phyloP scores from a whole-genome alignment of 345 rosid species.

The Populus pruinosa region DNA sequence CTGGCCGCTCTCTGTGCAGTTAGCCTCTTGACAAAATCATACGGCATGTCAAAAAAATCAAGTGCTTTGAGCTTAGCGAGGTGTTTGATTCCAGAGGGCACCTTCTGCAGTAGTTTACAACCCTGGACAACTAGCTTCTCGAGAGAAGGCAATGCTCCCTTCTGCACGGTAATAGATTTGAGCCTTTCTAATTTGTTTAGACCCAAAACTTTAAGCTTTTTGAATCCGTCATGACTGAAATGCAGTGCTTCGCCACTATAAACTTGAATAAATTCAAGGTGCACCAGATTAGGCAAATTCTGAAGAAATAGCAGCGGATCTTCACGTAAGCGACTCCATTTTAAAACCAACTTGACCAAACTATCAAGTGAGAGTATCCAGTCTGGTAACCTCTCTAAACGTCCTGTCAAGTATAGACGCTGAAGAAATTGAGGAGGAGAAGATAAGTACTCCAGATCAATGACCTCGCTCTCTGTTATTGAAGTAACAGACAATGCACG shows the following conservation, averaged over 20 bases:
- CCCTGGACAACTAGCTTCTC: constrained; percentile 20
- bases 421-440: constrained; percentile 29
- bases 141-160: constrained; percentile 28
- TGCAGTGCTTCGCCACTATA: constrained; percentile 19
- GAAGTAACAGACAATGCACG: constrained; percentile 16
- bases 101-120: constrained; percentile 15
- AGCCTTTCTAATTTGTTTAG: constrained; percentile 16
- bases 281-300: constrained; percentile 23
- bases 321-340: constrained; percentile 15
- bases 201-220: constrained; percentile 17
- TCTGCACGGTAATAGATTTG: constrained; percentile 3
- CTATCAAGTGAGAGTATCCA: constrained; percentile 23
- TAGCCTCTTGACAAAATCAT: neutral
- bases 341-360: constrained; percentile 16
- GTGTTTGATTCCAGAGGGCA: constrained; percentile 23
- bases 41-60: constrained; percentile 22
- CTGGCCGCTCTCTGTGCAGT: too few relatives aligned
- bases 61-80: constrained; percentile 18
- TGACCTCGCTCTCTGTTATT: constrained; percentile 8
- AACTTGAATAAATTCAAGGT: constrained; percentile 14
- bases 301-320: constrained; percentile 17
- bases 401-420: constrained; percentile 23
- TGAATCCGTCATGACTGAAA: constrained; percentile 13
- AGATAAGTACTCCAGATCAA: constrained; percentile 17
- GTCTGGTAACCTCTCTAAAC: constrained; percentile 20